Percentiles rank a stretch among this genome's conserved stretches.
phyloP scores from a whole-genome alignment of 2,329 filamentous ascomycete genomes.

The Fusarium falciforme region DNA sequence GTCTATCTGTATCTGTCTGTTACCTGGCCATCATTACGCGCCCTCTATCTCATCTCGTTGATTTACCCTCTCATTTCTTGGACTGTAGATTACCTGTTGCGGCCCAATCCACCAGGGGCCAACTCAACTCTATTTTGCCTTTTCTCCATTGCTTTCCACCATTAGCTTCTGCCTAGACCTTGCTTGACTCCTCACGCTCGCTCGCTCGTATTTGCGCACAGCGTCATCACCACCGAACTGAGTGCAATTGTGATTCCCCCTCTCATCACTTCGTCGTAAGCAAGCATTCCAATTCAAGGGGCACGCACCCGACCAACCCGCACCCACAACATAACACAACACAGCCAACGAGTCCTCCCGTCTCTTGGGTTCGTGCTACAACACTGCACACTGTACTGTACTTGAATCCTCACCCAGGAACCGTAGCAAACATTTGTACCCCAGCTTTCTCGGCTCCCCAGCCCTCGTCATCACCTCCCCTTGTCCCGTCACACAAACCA shows the following conservation, averaged over 20 bases:
- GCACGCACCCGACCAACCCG: conserved; percentile 14
- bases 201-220: not conserved
- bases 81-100: not conserved
- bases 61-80: not conserved
- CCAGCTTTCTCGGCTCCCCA: conserved; percentile 10
- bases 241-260: not conserved
- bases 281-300: conserved; percentile 12
- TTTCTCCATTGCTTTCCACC: not conserved
- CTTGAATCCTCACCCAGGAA: not conserved
- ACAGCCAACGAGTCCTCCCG: not conserved
- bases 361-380: not conserved
- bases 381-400: not conserved
- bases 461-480: conserved; percentile 11
- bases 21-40: not conserved
- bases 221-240: not conserved
- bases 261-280: not conserved
- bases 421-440: conserved; percentile 8
- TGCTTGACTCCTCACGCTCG: not conserved
- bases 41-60: not conserved
- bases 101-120: not conserved
- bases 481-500: conserved; percentile 25
- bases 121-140: conserved; percentile 10
- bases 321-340: conserved; percentile 4
- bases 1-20: not conserved
- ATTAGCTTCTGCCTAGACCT: not conserved